A percentile compares a stretch with the other conserved stretches of the same genome.
Evolutionary conservation across 768 basidiomycete species (phyloP).

Genomic region (Pholiota conissans): DNA sequence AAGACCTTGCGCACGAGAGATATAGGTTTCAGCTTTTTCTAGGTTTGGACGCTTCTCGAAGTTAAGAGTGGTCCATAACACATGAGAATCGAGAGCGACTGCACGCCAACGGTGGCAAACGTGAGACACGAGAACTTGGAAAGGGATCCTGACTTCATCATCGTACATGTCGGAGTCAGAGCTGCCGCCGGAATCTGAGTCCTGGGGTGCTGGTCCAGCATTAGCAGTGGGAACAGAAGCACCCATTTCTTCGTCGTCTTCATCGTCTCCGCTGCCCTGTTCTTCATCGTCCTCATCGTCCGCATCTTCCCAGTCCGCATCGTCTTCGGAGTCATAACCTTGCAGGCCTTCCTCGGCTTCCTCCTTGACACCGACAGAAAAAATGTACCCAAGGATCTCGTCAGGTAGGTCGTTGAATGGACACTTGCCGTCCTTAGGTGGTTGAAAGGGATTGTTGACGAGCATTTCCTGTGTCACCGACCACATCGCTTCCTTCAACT

Average conservation of each 20-base stretch:
- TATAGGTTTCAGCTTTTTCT: constrained; percentile 41
- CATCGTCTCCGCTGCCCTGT: constrained; percentile 16
- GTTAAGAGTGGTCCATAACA: constrained; percentile 54
- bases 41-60: constrained; percentile 41
- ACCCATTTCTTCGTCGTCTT: constrained; percentile 22
- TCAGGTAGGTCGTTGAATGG: constrained; percentile 54
- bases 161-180: constrained; percentile 14
- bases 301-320: constrained; percentile 34
- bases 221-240: constrained; percentile 14
- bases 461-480: constrained; percentile 37
- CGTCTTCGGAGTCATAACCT: constrained; percentile 36
- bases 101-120: constrained; percentile 63
- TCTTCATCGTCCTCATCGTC: constrained; percentile 34
- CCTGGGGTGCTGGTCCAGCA: constrained; percentile 19
- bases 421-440: constrained; percentile 43
- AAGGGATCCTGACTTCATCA: constrained; percentile 29
- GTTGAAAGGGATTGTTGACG: constrained; percentile 47
- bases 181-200: constrained; percentile 15
- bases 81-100: constrained; percentile 50
- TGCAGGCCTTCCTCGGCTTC: constrained; percentile 32
- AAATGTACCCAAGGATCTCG: constrained; percentile 58
- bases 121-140: constrained; percentile 59
- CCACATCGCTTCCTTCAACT: constrained; percentile 29
- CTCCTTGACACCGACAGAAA: constrained; percentile 43
- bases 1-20: constrained; percentile 54